Conservation (phyloP, 805 yeast species). For the Candida loeiensis region DNA sequence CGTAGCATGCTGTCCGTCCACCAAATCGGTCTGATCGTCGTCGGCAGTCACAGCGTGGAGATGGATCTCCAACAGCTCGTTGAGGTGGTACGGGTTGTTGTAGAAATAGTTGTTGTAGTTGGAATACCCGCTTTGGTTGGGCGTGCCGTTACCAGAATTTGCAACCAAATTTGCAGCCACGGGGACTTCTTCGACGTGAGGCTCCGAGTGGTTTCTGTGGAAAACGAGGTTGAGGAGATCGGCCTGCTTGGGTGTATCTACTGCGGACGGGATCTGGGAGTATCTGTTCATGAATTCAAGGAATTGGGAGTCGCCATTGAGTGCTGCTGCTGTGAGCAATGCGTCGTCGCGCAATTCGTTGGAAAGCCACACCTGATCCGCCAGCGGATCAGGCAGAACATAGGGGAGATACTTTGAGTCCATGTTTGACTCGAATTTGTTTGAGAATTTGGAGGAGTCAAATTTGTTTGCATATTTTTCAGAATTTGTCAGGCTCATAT, state of each 20-base stretch:
- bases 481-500: too few relatives aligned
- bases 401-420: background rate
- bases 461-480: background rate
- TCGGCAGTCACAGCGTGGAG: slow-evolving; percentile 36
- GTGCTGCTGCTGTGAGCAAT: slow-evolving; percentile 68
- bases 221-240: slow-evolving; percentile 52
- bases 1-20: slow-evolving; percentile 26
- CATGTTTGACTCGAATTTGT: background rate
- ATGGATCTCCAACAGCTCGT: slow-evolving; percentile 39
- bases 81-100: slow-evolving; percentile 37
- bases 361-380: slow-evolving; percentile 66
- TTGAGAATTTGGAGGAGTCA: background rate
- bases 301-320: slow-evolving; percentile 55
- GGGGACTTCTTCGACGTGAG: slow-evolving; percentile 9
- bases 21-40: slow-evolving; percentile 34
- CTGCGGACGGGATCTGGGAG: slow-evolving; percentile 10
- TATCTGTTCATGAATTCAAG: slow-evolving; percentile 46
- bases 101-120: slow-evolving; percentile 38
- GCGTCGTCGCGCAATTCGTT: slow-evolving; percentile 72
- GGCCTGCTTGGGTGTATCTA: slow-evolving; percentile 25
- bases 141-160: slow-evolving; percentile 1
- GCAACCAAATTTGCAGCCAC: slow-evolving; percentile 13
- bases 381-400: slow-evolving; percentile 14
- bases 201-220: slow-evolving; percentile 37
- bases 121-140: slow-evolving; percentile 35